These are phyloP conservation scores for Sextonia rubra DNA, from an alignment of 164 flowering plant species.

Conservation along the genomic window DNA sequence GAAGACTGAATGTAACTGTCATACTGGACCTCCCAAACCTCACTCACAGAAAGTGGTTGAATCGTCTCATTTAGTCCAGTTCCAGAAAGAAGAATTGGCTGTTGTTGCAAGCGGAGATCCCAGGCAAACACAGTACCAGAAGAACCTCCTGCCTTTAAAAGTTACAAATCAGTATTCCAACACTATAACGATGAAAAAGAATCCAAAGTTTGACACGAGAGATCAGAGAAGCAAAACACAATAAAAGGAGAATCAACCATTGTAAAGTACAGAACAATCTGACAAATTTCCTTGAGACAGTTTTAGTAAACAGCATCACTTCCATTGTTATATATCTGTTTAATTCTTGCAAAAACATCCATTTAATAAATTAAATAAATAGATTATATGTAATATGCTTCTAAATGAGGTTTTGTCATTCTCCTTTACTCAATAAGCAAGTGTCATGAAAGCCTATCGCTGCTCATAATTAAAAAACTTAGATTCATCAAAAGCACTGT, in stretches of 20 bases:
- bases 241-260: not conserved
- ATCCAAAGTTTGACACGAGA: not conserved
- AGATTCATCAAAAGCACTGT: too few species aligned
- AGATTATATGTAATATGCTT: not conserved
- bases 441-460: too few species aligned
- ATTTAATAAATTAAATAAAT: too few species aligned
- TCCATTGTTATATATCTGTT: not conserved
- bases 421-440: not conserved
- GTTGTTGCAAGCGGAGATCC: slow-evolving; percentile 78
- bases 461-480: too few species aligned
- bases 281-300: not conserved
- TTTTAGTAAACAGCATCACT: not conserved
- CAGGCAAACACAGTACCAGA: slow-evolving; percentile 88
- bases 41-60: slow-evolving; percentile 54
- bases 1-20: slow-evolving; percentile 53
- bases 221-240: not conserved
- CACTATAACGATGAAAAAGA: not conserved
- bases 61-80: slow-evolving; percentile 25
- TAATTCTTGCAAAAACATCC: too few species aligned
- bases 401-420: not conserved
- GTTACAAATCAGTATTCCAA: not conserved
- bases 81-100: slow-evolving; percentile 70
- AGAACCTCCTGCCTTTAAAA: slow-evolving; percentile 87
- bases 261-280: not conserved
- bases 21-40: slow-evolving; percentile 90